These are phyloP conservation scores for Ceratocystis eucalypticola DNA, from an alignment of 2,329 filamentous ascomycete genomes.

Conservation along the genomic window DNA sequence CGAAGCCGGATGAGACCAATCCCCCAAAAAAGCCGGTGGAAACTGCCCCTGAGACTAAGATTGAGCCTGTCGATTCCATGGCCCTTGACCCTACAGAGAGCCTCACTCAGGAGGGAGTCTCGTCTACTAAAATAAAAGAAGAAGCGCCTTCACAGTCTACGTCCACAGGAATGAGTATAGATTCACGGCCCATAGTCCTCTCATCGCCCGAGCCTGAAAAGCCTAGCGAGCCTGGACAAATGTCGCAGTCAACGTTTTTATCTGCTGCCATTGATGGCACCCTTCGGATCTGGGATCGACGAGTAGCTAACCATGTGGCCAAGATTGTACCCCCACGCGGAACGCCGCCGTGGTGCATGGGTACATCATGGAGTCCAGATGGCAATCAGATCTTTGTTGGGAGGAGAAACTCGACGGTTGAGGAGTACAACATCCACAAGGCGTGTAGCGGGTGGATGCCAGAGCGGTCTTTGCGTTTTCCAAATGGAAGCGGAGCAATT, in stretches of 20 bases:
- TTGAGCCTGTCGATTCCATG: constrained; percentile 3
- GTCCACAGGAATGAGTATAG: background rate
- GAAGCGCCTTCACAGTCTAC: background rate
- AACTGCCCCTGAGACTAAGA: background rate
- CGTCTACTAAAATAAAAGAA: constrained; percentile 18
- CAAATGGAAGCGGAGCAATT: constrained; percentile 75
- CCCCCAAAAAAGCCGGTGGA: background rate
- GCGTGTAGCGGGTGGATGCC: constrained; percentile 53
- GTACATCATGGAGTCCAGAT: constrained; percentile 88
- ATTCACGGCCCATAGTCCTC: constrained; percentile 10
- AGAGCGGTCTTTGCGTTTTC: constrained; percentile 72
- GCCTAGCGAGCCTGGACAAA: constrained; percentile 41
- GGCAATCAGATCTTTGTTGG: constrained; percentile 93
- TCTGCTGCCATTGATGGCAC: constrained; percentile 78
- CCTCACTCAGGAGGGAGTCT: background rate
- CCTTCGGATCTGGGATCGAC: constrained; percentile 84
- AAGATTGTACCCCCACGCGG: constrained; percentile 59
- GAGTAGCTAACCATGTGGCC: constrained; percentile 63
- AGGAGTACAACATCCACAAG: constrained; percentile 83
- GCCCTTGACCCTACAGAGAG: background rate
- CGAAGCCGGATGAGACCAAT: background rate
- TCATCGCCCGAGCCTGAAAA: constrained; percentile 25
- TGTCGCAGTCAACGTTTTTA: constrained; percentile 69
- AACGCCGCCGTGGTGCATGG: constrained; percentile 94
- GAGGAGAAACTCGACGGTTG: constrained; percentile 78